These are phyloP conservation scores for Moniliella sp. DNA, from an alignment of 1,284 basidiomycete genomes.

Conservation along the genomic window DNA sequence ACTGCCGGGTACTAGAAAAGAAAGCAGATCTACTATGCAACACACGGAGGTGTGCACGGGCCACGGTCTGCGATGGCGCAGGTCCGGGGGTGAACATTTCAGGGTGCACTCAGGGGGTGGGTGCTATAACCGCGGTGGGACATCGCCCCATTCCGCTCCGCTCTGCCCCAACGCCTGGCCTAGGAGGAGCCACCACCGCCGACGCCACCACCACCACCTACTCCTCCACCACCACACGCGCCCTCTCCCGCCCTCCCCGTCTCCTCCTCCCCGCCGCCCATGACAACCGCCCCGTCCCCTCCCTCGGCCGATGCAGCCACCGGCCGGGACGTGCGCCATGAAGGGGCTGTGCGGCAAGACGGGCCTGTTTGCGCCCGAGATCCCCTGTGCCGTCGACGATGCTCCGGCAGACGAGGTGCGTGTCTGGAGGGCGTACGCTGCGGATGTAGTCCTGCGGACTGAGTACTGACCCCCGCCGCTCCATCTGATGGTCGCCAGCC, in stretches of 20 bases:
- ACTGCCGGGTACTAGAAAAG: too few relatives aligned
- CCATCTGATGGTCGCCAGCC: slow-evolving; percentile 3
- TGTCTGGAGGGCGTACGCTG: background rate
- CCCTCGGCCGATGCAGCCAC: too few relatives aligned
- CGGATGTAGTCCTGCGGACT: background rate
- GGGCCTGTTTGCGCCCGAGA: slow-evolving; percentile 13
- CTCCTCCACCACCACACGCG: background rate
- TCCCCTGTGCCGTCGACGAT: slow-evolving; percentile 18
- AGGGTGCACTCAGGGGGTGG: too few relatives aligned
- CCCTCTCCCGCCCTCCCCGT: background rate
- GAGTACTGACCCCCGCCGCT: background rate
- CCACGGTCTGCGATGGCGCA: too few relatives aligned
- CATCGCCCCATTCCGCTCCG: too few relatives aligned
- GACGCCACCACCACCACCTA: background rate
- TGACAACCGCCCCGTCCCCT: too few relatives aligned
- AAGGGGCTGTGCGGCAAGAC: slow-evolving; percentile 22
- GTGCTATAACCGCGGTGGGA: too few relatives aligned
- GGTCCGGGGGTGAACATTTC: too few relatives aligned
- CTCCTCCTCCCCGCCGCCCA: background rate
- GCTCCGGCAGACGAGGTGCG: slow-evolving; percentile 2
- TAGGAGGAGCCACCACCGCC: too few relatives aligned
- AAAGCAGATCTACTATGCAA: too few relatives aligned
- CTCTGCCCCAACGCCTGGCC: too few relatives aligned
- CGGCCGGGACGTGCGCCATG: slow-evolving; percentile 17
- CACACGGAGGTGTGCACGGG: too few relatives aligned